Percentiles rank a stretch among this genome's conserved stretches.
Conservation (phyloP, 306 rosid genomes). For the Morella rubra region DNA sequence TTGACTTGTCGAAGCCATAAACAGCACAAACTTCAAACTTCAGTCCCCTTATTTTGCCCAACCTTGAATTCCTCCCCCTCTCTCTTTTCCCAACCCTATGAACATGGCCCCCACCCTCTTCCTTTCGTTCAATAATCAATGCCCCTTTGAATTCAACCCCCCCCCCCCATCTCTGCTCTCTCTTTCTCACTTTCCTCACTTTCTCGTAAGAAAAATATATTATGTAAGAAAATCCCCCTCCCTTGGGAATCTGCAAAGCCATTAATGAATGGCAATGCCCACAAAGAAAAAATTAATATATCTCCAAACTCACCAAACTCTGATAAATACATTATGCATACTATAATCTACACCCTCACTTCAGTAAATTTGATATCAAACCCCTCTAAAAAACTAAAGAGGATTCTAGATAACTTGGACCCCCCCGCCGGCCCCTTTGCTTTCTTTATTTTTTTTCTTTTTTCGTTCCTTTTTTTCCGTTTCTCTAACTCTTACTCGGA, state of each 20-base stretch:
- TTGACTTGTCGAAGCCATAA: conserved; percentile 40
- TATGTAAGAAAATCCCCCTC: conserved; percentile 44
- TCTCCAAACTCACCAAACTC: conserved; percentile 60
- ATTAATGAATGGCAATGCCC: conserved; percentile 66
- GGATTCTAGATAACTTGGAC: conserved; percentile 62
- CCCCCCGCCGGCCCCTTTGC: conserved; percentile 33
- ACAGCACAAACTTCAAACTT: conserved; percentile 42
- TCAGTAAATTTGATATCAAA: conserved; percentile 51
- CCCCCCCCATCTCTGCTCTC: conserved; percentile 22
- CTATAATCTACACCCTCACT: conserved; percentile 57
- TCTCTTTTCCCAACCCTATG: conserved; percentile 20
- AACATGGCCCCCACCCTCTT: conserved; percentile 54
- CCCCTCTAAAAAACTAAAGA: conserved; percentile 53
- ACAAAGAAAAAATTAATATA: conserved; percentile 40
- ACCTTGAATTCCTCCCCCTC: conserved; percentile 23
- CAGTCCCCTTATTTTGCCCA: conserved; percentile 31
- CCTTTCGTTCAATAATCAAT: conserved; percentile 47
- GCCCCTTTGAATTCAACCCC: conserved; percentile 51
- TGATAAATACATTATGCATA: conserved; percentile 35
- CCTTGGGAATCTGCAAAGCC: conserved; percentile 89
- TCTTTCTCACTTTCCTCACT: background rate
- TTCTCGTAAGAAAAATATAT: conserved; percentile 26
- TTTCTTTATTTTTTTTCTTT: conserved; percentile 17
- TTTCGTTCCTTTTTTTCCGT: background rate
- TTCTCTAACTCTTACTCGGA: conserved; percentile 40